Evolutionary conservation across 1,284 basidiomycete genomes (phyloP).

Genomic region (Phylloporus gajari): DNA sequence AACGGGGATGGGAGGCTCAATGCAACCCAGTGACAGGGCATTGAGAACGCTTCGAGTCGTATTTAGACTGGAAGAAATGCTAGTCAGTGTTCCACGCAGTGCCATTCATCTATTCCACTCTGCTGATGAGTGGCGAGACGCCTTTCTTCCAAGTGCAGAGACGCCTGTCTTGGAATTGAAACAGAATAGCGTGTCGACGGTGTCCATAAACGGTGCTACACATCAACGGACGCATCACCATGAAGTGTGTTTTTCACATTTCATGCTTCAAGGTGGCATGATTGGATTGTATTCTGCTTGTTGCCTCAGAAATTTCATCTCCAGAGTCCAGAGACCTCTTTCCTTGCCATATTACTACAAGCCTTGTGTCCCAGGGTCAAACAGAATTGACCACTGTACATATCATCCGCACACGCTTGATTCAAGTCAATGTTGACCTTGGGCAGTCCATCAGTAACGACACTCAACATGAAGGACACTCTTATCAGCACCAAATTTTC

Average conservation of each 20-base stretch:
- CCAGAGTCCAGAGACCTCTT: too few species aligned
- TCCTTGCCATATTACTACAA: too few species aligned
- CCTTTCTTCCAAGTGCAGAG: slow-evolving; percentile 78
- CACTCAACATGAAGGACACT: slow-evolving; percentile 70
- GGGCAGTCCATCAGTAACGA: slow-evolving; percentile 77
- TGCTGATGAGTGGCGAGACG: slow-evolving; percentile 80
- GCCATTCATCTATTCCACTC: slow-evolving; percentile 81
- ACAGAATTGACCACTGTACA: slow-evolving; percentile 68
- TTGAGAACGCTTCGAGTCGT: slow-evolving; percentile 54
- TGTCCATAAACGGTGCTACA: slow-evolving; percentile 50
- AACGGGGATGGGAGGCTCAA: slow-evolving; percentile 57
- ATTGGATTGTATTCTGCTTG: slow-evolving; percentile 84
- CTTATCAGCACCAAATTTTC: slow-evolving; percentile 71
- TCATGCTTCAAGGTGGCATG: slow-evolving; percentile 91
- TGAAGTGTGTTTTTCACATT: slow-evolving; percentile 83
- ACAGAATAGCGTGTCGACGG: slow-evolving; percentile 38
- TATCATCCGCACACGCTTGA: slow-evolving; percentile 75
- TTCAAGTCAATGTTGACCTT: slow-evolving; percentile 80
- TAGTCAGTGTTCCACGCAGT: slow-evolving; percentile 78
- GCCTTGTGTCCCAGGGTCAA: slow-evolving; percentile 44
- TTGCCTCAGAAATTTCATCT: slow-evolving; percentile 58
- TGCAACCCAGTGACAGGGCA: slow-evolving; percentile 53
- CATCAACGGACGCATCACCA: slow-evolving; percentile 61
- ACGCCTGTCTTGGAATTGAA: slow-evolving; percentile 72
- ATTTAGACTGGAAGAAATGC: slow-evolving; percentile 56